phyloP scores from a whole-genome alignment of 495 filamentous ascomycete genomes.

The Entonaema liquescens region DNA sequence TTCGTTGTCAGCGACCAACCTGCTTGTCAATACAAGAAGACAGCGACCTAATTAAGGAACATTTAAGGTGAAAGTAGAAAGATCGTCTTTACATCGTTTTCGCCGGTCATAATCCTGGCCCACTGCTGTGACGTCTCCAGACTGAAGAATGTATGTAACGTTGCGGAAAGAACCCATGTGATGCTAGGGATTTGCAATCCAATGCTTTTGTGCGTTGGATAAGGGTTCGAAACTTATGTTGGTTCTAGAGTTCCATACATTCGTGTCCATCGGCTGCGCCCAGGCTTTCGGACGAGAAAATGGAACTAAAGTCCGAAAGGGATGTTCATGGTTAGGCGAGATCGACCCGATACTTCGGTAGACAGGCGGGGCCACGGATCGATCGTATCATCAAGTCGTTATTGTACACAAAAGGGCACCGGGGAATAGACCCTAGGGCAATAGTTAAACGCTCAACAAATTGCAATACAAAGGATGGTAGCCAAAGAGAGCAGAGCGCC shows the following conservation, averaged over 20 bases:
- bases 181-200: conserved; percentile 19
- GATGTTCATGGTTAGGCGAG: conserved; percentile 30
- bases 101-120: conserved; percentile 18
- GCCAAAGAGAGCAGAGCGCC: conserved; percentile 14
- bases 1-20: conserved; percentile 11
- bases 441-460: conserved; percentile 8
- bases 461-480: conserved; percentile 23
- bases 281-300: conserved; percentile 19
- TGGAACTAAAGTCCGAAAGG: conserved; percentile 35
- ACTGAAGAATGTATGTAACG: conserved; percentile 26
- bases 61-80: conserved; percentile 23
- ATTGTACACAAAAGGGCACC: conserved; percentile 28
- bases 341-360: conserved; percentile 37
- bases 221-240: conserved; percentile 16
- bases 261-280: not conserved
- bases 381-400: conserved; percentile 10
- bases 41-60: conserved; percentile 10
- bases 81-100: conserved; percentile 10
- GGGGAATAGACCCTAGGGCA: conserved; percentile 25
- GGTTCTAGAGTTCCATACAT: conserved; percentile 3
- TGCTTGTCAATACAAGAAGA: not conserved
- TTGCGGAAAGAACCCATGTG: conserved; percentile 28
- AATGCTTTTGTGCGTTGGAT: conserved; percentile 13
- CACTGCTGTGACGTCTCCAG: conserved; percentile 29
- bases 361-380: conserved; percentile 21